Evolutionary conservation across 2,329 filamentous ascomycete species (phyloP).

Genomic region (Fusarium humuli): DNA sequence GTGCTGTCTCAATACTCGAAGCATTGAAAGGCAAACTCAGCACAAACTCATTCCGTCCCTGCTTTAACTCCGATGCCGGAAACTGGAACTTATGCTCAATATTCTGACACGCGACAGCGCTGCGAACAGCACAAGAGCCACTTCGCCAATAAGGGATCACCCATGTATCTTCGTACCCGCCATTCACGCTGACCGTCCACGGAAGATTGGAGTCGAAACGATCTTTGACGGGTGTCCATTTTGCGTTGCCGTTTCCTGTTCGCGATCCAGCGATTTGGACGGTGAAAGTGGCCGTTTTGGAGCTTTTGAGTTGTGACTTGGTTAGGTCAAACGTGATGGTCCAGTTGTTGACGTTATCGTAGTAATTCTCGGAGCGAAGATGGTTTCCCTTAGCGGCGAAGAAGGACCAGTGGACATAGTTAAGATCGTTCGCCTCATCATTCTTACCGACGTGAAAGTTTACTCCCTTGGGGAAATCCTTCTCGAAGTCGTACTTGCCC

Average conservation of each 20-base stretch:
- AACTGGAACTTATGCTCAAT: constrained; percentile 69
- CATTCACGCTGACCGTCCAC: constrained; percentile 52
- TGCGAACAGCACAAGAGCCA: constrained; percentile 68
- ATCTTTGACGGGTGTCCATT: constrained; percentile 31
- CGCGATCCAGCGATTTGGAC: constrained; percentile 31
- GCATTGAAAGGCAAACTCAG: constrained; percentile 69
- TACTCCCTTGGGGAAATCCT: constrained; percentile 68
- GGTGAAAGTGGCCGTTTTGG: constrained; percentile 51
- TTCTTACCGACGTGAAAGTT: constrained; percentile 66
- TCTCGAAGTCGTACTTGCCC: constrained; percentile 66
- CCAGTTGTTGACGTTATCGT: constrained; percentile 67
- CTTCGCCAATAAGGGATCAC: constrained; percentile 59
- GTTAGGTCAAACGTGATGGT: constrained; percentile 63
- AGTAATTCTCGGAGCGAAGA: constrained; percentile 54
- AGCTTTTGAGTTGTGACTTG: constrained; percentile 43
- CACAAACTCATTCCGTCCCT: constrained; percentile 64
- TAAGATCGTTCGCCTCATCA: constrained; percentile 61
- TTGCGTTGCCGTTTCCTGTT: constrained; percentile 34
- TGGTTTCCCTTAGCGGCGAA: constrained; percentile 66
- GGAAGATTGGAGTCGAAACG: constrained; percentile 23
- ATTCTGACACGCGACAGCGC: constrained; percentile 70
- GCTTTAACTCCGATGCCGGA: constrained; percentile 56
- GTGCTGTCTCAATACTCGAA: constrained; percentile 67
- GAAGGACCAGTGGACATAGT: constrained; percentile 73
- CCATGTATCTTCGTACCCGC: constrained; percentile 60